Base-by-base conservation (phyloP, 2,329 filamentous ascomycete genomes). In the Chaetomiaceae sp. region DNA sequence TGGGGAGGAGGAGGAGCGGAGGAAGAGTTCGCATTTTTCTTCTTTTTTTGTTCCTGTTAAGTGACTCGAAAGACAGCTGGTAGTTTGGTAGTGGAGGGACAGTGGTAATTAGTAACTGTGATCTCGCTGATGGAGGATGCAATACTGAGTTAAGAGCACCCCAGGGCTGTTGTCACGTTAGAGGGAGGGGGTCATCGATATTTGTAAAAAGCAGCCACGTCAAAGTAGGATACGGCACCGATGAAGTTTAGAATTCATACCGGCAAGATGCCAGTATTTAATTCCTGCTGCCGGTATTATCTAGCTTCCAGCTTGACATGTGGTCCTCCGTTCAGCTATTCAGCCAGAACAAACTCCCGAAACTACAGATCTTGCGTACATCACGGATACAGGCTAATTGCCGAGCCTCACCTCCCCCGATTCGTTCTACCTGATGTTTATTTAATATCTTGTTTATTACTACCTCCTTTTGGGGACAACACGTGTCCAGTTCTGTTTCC, bases 401-500 rank as follows among this genome's bases (percentile, higher is more conserved):
- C 50, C 44, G 38, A 41, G 8, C 34, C 5, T n/a, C 42, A 34
- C 8, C 41, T 33, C 3, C 33, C 35, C 23, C 44, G 31, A 43
- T 39, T 51, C 41, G 27, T 33, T 21, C 14, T 10, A 7, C 30
- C 8, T 16, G 16, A 37, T 23, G n/a, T 5, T 8, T n/a, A 5
- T 30, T 54, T 55, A 56, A 56, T 56, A 46, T 56, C 10, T 14
- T 41, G 21, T 45, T 42, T 41, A 48, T 52, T 55, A 7, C 31
- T 23, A 16, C n/a, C n/a, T n/a, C n/a, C n/a, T n/a, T n/a, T n/a
- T 33, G 16, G n/a, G 25, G 10, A 27, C 12, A 50, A 54, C 51
- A 56, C 55, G 55, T 56, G 55, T 52, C 55, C 54, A 48, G 39
- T 53, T n/a, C n/a, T n/a, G n/a, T n/a, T n/a, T n/a, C n/a, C n/a